Evolutionary conservation across 805 yeast genomes (phyloP), one percentile per base, ranked within the genome.

Genomic region (Ogataea salicorniae): DNA sequence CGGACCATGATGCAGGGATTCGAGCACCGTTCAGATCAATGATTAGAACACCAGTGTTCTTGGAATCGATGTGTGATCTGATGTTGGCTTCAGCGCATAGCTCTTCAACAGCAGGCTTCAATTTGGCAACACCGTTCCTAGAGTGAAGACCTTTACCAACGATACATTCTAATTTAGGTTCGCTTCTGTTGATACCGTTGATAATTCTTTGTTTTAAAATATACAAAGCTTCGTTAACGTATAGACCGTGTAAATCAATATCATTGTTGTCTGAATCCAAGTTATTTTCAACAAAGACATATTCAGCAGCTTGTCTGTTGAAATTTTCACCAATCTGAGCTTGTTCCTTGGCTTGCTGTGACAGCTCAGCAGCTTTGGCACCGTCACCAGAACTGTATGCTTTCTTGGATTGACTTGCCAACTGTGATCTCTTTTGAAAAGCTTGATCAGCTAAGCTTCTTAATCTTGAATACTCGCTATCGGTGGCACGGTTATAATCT

Each of bases 131-230:
- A 14, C 95, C 95, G 54, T 81, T 73, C 45, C 76, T 73, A 1
- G 96, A 87, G 63, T 91, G 98, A 38, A 81, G 61, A 7, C 97
- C 98, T 66, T 92, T 92, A 9, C 98, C 98, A 9, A 90, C 97
- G 63, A 92, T 91, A 18, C 89, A 94, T 53, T 81, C 79, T 39
- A 92, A 69, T 43, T 76, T 79, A 3, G 76, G 65, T 60, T 87
- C 94, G 46, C 77, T 71, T 33, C 75, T 68, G 22, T 79, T 70
- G 15, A 80, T 73, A 46, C 83, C 88, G 26, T 80, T 81, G n/a
- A 75, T 74, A 42, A 92, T 76, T 48, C 98, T 75, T 50, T 77
- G 80, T 56, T 84, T 87, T 54, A 92, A 72, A 43, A 85, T 79
- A 61, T 80, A 84, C 51, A 80, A 79, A 7, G 97, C 97, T 68